Evolutionary conservation across 2,329 filamentous ascomycete species (phyloP).

Genomic region (Diplodia seriata): DNA sequence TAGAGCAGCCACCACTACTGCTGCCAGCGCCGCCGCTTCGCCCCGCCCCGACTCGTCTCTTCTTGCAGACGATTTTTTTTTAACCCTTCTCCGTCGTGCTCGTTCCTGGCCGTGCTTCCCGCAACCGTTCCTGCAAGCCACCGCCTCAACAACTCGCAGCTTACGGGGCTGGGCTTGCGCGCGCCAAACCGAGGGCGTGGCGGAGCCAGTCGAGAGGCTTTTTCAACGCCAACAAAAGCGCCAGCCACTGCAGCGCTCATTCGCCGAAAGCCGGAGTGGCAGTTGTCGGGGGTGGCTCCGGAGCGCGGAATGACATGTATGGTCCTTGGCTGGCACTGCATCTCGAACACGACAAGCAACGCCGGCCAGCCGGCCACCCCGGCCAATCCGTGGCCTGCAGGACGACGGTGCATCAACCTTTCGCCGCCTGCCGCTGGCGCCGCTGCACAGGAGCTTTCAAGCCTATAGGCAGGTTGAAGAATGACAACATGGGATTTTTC

Average conservation of each 20-base stretch:
- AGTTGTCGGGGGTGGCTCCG: conserved; percentile 4
- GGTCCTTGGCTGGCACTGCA: conserved; percentile 1
- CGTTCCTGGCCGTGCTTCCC: conserved; percentile 1
- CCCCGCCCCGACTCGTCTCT: background rate
- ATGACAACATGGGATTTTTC: background rate
- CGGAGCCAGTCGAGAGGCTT: background rate
- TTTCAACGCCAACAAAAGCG: background rate
- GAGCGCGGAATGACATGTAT: background rate
- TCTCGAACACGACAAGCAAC: conserved; percentile 12
- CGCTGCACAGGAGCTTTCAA: background rate
- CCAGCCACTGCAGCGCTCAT: background rate
- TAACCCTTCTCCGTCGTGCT: background rate
- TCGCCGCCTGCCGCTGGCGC: background rate
- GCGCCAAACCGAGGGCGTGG: background rate
- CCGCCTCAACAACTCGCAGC: conserved; percentile 1
- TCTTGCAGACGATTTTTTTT: background rate
- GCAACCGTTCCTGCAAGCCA: conserved; percentile 13
- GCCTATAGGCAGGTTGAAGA: conserved; percentile 13
- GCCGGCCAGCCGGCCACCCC: background rate
- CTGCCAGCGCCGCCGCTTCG: conserved; percentile 7
- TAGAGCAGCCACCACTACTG: conserved; percentile 1
- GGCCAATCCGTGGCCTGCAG: background rate
- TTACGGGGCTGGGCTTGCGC: conserved; percentile 3
- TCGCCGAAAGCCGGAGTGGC: background rate
- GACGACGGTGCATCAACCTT: background rate